These are phyloP conservation scores for Bullera alba DNA, from an alignment of 768 basidiomycete species.

Conservation along the genomic window DNA sequence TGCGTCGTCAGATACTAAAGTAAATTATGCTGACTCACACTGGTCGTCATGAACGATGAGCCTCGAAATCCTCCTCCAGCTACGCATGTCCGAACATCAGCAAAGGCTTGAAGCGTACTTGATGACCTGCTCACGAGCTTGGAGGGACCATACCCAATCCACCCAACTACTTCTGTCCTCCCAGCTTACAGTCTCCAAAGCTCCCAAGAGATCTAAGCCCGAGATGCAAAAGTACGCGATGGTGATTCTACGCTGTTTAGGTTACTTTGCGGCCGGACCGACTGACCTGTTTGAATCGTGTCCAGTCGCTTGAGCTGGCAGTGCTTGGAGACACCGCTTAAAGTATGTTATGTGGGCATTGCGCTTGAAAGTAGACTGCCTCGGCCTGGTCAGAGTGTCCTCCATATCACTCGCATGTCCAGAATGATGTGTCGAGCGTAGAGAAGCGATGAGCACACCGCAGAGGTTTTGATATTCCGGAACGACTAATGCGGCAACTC, in stretches of 20 bases:
- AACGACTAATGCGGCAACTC: no score
- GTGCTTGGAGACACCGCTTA: constrained; percentile 60
- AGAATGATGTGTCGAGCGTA: not conserved
- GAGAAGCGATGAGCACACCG: no score
- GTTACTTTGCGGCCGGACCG: constrained; percentile 1
- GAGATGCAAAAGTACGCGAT: constrained; percentile 84
- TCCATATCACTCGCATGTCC: not conserved
- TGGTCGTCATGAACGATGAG: constrained; percentile 61
- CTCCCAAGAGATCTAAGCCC: constrained; percentile 66
- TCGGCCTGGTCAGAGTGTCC: not conserved
- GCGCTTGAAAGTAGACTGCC: constrained; percentile 43
- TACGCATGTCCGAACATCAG: not conserved
- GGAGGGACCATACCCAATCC: constrained; percentile 85
- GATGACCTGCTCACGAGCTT: constrained; percentile 54
- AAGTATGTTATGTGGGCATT: constrained; percentile 61
- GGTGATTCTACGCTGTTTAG: constrained; percentile 57
- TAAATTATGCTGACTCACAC: constrained; percentile 9
- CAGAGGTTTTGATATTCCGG: no score
- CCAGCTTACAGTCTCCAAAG: constrained; percentile 51
- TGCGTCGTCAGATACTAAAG: not conserved
- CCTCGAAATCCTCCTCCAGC: constrained; percentile 55
- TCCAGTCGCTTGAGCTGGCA: constrained; percentile 64
- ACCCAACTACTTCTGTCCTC: constrained; percentile 60
- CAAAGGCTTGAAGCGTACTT: not conserved
- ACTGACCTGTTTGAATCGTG: constrained; percentile 66